These are phyloP conservation scores for Cephaloascus fragrans DNA, from an alignment of 805 yeast genomes.

Conservation along the genomic window DNA sequence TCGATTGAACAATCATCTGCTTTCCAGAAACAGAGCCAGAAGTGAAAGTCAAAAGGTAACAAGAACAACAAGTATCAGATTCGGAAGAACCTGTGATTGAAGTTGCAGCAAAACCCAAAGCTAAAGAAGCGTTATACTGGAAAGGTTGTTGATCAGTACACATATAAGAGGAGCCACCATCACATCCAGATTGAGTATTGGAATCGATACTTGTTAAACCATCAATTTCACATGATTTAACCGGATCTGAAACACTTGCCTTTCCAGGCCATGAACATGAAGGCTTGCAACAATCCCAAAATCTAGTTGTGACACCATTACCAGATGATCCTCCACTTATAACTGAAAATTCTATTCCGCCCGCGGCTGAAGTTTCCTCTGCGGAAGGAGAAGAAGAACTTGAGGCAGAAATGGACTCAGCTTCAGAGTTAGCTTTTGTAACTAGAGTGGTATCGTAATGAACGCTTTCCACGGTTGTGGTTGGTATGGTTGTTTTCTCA, in stretches of 20 bases:
- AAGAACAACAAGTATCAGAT: conserved; percentile 2
- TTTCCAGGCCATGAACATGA: conserved; percentile 4
- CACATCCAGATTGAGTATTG: conserved; percentile 3
- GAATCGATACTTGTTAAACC: conserved; percentile 1
- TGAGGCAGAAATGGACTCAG: too few relatives aligned
- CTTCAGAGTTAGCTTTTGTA: too few relatives aligned
- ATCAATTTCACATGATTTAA: conserved; percentile 4
- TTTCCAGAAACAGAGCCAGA: conserved; percentile 2
- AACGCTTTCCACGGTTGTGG: too few relatives aligned
- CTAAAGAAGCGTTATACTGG: conserved; percentile 1
- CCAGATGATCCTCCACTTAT: conserved; percentile 3
- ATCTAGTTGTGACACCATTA: conserved; percentile 3
- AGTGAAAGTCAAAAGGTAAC: conserved; percentile 3
- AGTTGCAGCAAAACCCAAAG: too few relatives aligned
- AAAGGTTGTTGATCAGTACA: conserved; percentile 5
- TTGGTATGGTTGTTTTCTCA: too few relatives aligned
- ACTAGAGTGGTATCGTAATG: too few relatives aligned
- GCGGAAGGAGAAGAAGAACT: too few relatives aligned
- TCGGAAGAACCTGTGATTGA: conserved; percentile 1
- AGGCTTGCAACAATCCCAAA: conserved; percentile 6
- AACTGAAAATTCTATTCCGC: too few relatives aligned
- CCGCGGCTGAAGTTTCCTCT: too few relatives aligned
- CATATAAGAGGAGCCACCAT: conserved; percentile 5
- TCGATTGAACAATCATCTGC: conserved; percentile 4
- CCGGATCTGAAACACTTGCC: conserved; percentile 1